Evolutionary conservation across 164 flowering plant genomes (phyloP).

Genomic region (Dillenia turbinata): DNA sequence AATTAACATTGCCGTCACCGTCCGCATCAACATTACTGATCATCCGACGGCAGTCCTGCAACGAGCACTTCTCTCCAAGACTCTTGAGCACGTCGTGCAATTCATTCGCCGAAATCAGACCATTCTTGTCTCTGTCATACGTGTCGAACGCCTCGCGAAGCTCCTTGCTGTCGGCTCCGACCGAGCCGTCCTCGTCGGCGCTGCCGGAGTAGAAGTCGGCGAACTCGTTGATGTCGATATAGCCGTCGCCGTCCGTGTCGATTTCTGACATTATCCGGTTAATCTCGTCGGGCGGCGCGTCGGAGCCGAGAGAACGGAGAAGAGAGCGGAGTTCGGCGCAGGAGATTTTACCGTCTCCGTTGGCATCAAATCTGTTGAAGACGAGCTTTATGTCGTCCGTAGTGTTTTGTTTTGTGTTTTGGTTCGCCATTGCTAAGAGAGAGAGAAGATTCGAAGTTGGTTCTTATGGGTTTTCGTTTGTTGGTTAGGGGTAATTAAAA

Average conservation of each 20-base stretch:
- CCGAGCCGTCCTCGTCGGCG: background rate
- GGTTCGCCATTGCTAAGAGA: no score
- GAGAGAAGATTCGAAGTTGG: no score
- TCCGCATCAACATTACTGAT: constrained; percentile 14
- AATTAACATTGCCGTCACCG: constrained; percentile 18
- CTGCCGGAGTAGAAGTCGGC: constrained; percentile 6
- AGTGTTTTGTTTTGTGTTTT: no score
- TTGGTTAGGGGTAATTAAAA: no score
- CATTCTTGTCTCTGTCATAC: constrained; percentile 18
- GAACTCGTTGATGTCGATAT: constrained; percentile 22
- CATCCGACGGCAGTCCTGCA: constrained; percentile 14
- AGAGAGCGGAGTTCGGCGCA: constrained; percentile 13
- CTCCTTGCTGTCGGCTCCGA: background rate
- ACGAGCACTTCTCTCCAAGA: constrained; percentile 12
- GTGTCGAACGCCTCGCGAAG: constrained; percentile 16
- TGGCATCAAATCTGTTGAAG: constrained; percentile 21
- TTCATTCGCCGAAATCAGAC: constrained; percentile 15
- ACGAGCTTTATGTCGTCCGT: constrained; percentile 14
- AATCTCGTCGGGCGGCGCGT: constrained; percentile 12
- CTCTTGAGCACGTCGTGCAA: constrained; percentile 18
- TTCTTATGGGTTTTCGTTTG: no score
- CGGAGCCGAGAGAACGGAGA: constrained; percentile 18
- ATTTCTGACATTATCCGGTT: constrained; percentile 20
- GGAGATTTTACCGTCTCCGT: constrained; percentile 26
- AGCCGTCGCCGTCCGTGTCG: constrained; percentile 24